Percentiles rank a stretch among this genome's conserved stretches.
Conservation (phyloP, 805 yeast genomes). For the Metschnikowia santaceciliae region DNA sequence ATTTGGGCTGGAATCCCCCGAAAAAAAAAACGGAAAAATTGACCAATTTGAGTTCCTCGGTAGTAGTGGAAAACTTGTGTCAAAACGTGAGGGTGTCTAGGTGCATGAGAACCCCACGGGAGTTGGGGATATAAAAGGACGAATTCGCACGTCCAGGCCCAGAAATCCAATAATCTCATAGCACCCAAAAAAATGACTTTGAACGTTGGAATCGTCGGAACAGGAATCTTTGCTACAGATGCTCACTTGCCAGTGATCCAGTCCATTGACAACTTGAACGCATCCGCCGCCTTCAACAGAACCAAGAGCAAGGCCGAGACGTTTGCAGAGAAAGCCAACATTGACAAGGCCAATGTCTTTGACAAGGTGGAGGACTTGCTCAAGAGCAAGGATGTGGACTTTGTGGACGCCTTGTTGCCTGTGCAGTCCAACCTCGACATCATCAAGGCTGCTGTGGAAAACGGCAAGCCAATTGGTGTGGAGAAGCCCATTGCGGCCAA, state of each 20-base stretch:
- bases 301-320: constrained; percentile 77
- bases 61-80: not conserved
- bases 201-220: constrained; percentile 69
- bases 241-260: constrained; percentile 74
- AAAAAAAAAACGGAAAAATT: not conserved
- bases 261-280: constrained; percentile 48
- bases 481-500: constrained; percentile 94
- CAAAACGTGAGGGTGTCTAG: not conserved
- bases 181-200: constrained; percentile 21
- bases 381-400: constrained; percentile 62
- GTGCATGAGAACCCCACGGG: not conserved
- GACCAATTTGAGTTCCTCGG: not conserved
- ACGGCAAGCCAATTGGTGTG: constrained; percentile 73
- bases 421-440: constrained; percentile 72
- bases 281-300: constrained; percentile 76
- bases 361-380: constrained; percentile 63
- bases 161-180: not conserved
- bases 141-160: not conserved
- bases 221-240: constrained; percentile 86
- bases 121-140: not conserved
- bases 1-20: no score
- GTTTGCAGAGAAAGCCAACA: constrained; percentile 64
- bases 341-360: constrained; percentile 48
- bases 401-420: constrained; percentile 86
- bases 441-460: constrained; percentile 63